phyloP scores from a whole-genome alignment of 2,329 filamentous ascomycete species.

The Colletotrichum somersetense region DNA sequence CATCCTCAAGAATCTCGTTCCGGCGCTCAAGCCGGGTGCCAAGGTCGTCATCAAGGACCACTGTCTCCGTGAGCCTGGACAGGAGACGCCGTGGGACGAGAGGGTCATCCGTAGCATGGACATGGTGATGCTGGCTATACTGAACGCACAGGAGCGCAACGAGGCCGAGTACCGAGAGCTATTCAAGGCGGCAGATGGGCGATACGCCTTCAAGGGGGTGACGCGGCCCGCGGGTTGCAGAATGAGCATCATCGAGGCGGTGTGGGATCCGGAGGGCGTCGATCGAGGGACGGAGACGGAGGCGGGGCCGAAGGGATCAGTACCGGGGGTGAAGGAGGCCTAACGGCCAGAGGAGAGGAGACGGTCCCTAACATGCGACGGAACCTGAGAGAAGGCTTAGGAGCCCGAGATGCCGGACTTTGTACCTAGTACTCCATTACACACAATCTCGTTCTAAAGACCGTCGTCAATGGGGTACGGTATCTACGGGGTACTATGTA shows the following conservation, averaged over 20 bases:
- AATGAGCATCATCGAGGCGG: conserved; percentile 63
- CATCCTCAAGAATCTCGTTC: conserved; percentile 52
- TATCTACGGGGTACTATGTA: too few relatives aligned
- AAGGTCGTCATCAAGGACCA: conserved; percentile 43
- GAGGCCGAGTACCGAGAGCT: conserved; percentile 60
- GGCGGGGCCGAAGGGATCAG: neutral
- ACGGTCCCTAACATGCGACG: neutral
- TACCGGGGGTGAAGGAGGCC: neutral
- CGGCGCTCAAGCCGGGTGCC: conserved; percentile 54
- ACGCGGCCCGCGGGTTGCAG: conserved; percentile 56
- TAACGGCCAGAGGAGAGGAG: neutral
- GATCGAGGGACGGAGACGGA: conserved; percentile 38
- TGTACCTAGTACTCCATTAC: too few relatives aligned
- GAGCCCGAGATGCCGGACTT: too few relatives aligned
- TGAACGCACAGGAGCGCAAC: conserved; percentile 65
- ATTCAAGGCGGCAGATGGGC: conserved; percentile 56
- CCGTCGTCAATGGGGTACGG: neutral
- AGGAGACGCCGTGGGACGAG: conserved; percentile 60
- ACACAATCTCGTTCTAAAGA: neutral
- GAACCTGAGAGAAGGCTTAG: neutral
- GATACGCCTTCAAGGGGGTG: conserved; percentile 61
- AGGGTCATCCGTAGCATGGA: conserved; percentile 64
- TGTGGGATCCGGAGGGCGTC: conserved; percentile 55
- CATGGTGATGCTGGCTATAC: conserved; percentile 63
- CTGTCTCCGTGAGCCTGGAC: conserved; percentile 56